These are phyloP conservation scores for Kalanchoe fedtschenkoi DNA, from an alignment of 164 flowering plant species.

Conservation along the genomic window DNA sequence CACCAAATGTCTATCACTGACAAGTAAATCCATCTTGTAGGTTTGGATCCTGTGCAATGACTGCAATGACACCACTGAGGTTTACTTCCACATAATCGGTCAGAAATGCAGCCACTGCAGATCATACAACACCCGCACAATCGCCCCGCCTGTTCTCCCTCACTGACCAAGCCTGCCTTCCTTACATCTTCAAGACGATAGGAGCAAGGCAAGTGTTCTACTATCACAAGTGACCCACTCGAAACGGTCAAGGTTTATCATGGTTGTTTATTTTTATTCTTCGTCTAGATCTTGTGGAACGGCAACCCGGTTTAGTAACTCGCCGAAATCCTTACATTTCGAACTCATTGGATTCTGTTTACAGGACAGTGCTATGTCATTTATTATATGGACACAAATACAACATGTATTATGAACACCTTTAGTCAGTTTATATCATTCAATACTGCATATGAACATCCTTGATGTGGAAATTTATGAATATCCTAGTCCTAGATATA, in stretches of 20 bases:
- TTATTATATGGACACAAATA: too few species aligned
- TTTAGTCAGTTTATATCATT: too few species aligned
- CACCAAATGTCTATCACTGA: neutral
- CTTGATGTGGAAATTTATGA: too few species aligned
- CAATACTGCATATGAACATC: too few species aligned
- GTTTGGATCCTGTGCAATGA: slow-evolving; percentile 94
- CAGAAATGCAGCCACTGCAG: slow-evolving; percentile 80
- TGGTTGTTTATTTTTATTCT: neutral
- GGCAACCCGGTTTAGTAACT: neutral
- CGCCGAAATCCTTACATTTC: neutral
- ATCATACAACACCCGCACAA: slow-evolving; percentile 72
- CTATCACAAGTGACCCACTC: neutral
- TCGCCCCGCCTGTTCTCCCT: slow-evolving; percentile 67
- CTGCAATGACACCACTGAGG: slow-evolving; percentile 82
- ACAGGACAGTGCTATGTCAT: neutral
- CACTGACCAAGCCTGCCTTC: slow-evolving; percentile 17
- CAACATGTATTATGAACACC: too few species aligned
- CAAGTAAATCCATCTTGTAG: slow-evolving; percentile 47
- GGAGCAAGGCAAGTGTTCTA: neutral
- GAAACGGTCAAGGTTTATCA: neutral
- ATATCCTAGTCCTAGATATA: too few species aligned
- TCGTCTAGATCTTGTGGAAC: neutral
- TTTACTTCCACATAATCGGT: slow-evolving; percentile 66
- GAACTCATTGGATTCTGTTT: neutral
- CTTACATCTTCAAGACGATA: neutral